Percentiles rank a stretch among this genome's conserved stretches.
These are phyloP conservation scores for Castanea mollissima DNA, from an alignment of 306 rosid genomes.

Conservation along the genomic window DNA sequence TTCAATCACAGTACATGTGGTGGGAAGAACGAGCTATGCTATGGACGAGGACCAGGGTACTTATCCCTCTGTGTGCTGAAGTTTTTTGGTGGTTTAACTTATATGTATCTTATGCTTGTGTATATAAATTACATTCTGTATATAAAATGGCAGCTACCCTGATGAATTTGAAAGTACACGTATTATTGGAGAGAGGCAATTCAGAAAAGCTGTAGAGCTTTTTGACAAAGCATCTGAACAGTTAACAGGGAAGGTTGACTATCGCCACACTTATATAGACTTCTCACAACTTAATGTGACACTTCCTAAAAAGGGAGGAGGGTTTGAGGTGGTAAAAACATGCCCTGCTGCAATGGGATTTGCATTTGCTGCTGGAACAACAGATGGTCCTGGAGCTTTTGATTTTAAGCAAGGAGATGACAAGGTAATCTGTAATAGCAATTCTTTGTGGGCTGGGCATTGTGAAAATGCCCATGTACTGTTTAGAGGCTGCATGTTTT, in stretches of 20 bases:
- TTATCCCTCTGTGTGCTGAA: conserved; percentile 17
- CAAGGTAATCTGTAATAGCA: conserved; percentile 45
- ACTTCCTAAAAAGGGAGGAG: conserved; percentile 48
- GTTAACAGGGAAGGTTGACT: conserved; percentile 68
- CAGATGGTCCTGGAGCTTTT: conserved; percentile 97
- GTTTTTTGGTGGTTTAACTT: background rate
- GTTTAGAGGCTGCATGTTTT: background rate
- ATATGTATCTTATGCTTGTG: conserved; percentile 8
- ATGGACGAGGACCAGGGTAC: conserved; percentile 95
- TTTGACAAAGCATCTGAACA: conserved; percentile 61
- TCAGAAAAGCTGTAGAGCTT: conserved; percentile 75
- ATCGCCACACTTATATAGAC: conserved; percentile 75
- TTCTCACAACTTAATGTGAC: conserved; percentile 74
- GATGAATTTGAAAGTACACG: conserved; percentile 97
- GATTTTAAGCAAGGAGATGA: conserved; percentile 90
- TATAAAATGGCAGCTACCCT: conserved; percentile 63
- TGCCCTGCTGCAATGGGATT: conserved; percentile 98
- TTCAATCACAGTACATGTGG: conserved; percentile 96
- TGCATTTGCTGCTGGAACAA: conserved; percentile 94
- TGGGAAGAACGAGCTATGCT: conserved; percentile 83
- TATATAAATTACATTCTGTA: conserved; percentile 14
- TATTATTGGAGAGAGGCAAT: conserved; percentile 81
- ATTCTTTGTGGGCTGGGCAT: conserved; percentile 8
- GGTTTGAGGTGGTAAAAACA: conserved; percentile 57
- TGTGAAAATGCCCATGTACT: background rate